Base-by-base conservation (phyloP, 2,329 filamentous ascomycete genomes). In the Ophiostoma sp. region DNA sequence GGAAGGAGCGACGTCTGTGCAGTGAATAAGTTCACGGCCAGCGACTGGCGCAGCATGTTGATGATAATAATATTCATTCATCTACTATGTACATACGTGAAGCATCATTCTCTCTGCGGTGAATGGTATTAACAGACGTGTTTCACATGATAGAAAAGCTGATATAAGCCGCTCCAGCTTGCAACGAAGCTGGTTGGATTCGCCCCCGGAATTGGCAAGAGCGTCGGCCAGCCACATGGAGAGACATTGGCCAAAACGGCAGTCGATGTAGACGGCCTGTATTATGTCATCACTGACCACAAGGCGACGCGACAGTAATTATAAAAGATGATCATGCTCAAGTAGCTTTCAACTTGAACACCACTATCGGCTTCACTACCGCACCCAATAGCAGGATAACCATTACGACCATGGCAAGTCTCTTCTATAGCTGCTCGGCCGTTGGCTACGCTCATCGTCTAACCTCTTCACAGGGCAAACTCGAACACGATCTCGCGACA, bases 401-500 rank as follows among this genome's bases (percentile, higher is more conserved):
- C 52, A 27, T 57, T 13, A 57, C 65, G 27, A 57, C 15, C 13
- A 36, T 10, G 10, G 57, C 27, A 33, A 62, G 57, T 62, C 23
- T 23, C 52, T 57, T 48, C 17, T n/a, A 41, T 8, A 57, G 52
- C 52, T 15, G 52, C n/a, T 11, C 10, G 4, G 3, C 27, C 8
- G n/a, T 1, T 27, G n/a, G 52, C 52, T 48, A n/a, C 44, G 20
- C 17, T 48, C 44, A 2, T 31, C 3, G 57, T 39, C 60, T 64
- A 39, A 64, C 33, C 27, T 62, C 33, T 67, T 54, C 68, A 20
- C 57, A 68, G 68, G 41, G 66, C 31, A 73, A 71, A 27, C 79
- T 89, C 17, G 88, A 92, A 75, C 85, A 91, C 76, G 92, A 94
- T 78, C 79, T 96, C 48, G 86, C 86, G 71, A 86, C 87, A 48